Evolutionary conservation across 345 rosid genomes (phyloP), one percentile per base, ranked within the genome.

Genomic region (Nephelium lappaceum): DNA sequence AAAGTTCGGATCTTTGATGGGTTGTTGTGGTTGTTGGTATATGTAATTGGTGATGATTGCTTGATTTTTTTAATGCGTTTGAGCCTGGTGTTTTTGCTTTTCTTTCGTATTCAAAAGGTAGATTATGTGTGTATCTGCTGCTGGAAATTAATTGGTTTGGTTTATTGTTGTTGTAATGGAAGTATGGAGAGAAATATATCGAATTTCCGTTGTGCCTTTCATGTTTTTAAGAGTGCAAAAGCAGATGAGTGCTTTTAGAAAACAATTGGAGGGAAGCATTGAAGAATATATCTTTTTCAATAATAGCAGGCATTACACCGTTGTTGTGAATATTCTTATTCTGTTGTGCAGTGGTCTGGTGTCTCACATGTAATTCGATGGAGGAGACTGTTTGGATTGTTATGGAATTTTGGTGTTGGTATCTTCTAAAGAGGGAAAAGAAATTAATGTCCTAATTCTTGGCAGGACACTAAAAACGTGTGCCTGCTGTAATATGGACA

Each of bases 401-500:
- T 27, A 19, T 76, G 23, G 69, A 21, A 8, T 72, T 11, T 71
- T 14, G 49, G 25, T 58, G 2, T 16, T 55, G 18, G 18, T 8
- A 5, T 16, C 11, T 11, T 15, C n/a, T 1, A 42, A 9, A 55
- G 72, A 57, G 41, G 55, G 60, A 36, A 9, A 36, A 7, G 51
- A 70, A 12, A 67, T 14, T 0, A 27, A 68, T 89, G 93, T 91
- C 92, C 93, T 90, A 89, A 90, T 93, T 93, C 93, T 90, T 90
- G 91, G 89, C 75, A 82, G 91, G 93, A 77, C 86, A 84, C 90
- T 90, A 78, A 81, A 80, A 67, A 89, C 75, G 93, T 81, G 92
- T 81, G 76, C 89, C 87, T 88, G 84, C 96, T 83, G 95, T 90
- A 93, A 90, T 87, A 85, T 85, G 92, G 95, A 91, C 91, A 78